A percentile compares a stretch with the other conserved stretches of the same genome.
Evolutionary conservation across 2,329 filamentous ascomycete genomes (phyloP).

Genomic region (Pseudocercospora eumusae): DNA sequence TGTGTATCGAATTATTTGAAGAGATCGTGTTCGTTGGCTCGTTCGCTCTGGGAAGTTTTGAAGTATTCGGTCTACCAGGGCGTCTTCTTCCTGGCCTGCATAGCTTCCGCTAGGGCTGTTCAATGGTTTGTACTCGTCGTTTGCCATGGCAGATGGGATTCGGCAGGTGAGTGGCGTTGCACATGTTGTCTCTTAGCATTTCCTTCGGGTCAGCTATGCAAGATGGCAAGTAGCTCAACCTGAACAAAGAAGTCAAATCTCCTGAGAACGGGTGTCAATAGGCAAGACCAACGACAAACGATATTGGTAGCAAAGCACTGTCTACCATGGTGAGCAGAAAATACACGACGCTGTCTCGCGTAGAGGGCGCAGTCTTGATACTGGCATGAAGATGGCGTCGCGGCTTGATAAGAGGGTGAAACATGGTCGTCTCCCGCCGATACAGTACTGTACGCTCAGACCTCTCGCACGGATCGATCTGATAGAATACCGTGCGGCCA

Average conservation of each 20-base stretch:
- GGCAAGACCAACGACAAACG: neutral
- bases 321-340: neutral
- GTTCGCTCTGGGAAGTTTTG: constrained; percentile 4
- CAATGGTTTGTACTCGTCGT: constrained; percentile 9
- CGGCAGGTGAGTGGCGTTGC: neutral
- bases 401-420: constrained; percentile 1
- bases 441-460: constrained; percentile 2
- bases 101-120: constrained; percentile 6
- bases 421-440: neutral
- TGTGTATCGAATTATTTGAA: neutral
- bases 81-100: constrained; percentile 2
- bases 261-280: constrained; percentile 3
- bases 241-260: neutral
- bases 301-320: no score
- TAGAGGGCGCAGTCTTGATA: no score
- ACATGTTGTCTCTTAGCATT: neutral
- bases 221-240: neutral
- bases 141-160: neutral
- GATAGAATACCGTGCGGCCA: neutral
- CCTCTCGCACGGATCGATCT: neutral
- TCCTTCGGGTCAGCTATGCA: neutral
- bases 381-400: neutral
- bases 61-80: neutral
- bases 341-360: no score
- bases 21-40: neutral